Conservation (phyloP, 164 flowering plant species). For the Cinnamomum chago region DNA sequence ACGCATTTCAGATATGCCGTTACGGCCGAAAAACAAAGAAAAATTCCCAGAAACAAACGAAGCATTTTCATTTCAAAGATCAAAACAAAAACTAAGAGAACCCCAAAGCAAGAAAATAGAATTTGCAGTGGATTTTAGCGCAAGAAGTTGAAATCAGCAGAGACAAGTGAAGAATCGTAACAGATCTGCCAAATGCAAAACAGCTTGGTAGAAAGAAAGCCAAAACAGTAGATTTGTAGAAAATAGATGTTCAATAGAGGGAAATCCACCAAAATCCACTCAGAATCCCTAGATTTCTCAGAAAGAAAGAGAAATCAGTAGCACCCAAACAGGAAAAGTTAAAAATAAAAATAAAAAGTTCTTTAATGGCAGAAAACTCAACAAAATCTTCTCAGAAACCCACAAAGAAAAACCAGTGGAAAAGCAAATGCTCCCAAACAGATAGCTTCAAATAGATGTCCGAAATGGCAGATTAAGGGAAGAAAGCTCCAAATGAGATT, state of each 20-base stretch:
- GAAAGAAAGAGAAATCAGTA: no score
- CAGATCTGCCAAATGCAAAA: not conserved
- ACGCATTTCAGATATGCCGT: conserved; percentile 4
- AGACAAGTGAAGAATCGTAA: not conserved
- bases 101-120: no score
- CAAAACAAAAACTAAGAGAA: no score
- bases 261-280: not conserved
- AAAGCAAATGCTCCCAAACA: not conserved
- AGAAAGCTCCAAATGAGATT: conserved; percentile 1
- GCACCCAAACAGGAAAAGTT: no score
- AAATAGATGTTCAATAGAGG: not conserved
- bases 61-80: conserved; percentile 6
- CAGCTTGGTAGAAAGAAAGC: not conserved
- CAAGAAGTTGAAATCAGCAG: not conserved
- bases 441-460: not conserved
- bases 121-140: no score
- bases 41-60: not conserved
- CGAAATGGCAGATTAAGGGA: not conserved
- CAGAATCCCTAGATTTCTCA: not conserved
- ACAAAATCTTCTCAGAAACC: not conserved
- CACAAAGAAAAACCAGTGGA: not conserved
- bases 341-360: no score
- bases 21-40: conserved; percentile 11
- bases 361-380: not conserved
- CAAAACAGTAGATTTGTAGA: not conserved